Conservation (phyloP, 2,329 filamentous ascomycete genomes). For the Trichoderma gracile region DNA sequence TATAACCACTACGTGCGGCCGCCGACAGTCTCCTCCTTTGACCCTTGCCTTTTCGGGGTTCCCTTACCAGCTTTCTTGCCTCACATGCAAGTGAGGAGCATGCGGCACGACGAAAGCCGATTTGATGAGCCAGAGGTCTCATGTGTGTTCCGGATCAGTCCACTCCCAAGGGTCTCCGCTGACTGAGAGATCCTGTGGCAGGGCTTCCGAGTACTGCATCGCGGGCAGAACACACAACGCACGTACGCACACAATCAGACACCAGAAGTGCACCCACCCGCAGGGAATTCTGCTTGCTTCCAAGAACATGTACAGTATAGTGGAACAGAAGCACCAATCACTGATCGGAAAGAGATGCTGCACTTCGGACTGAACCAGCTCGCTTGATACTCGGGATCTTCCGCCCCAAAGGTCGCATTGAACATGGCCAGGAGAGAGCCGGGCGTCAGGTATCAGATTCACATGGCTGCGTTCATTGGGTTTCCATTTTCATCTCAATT, state of each 20-base stretch:
- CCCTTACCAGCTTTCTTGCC: background rate
- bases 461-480: background rate
- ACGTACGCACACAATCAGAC: background rate
- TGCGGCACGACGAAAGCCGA: background rate
- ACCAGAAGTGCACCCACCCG: background rate
- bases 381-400: background rate
- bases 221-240: background rate
- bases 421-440: background rate
- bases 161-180: background rate
- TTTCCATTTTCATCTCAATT: background rate
- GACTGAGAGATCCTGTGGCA: background rate
- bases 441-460: background rate
- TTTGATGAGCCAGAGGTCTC: background rate
- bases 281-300: background rate
- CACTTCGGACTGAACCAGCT: background rate
- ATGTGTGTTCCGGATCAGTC: background rate
- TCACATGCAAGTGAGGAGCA: background rate
- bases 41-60: background rate
- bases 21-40: background rate
- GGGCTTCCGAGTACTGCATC: background rate
- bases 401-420: background rate
- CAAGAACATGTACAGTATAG: background rate
- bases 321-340: constrained; percentile 11
- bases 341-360: background rate
- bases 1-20: constrained; percentile 5